Evolutionary conservation across 257 asterid genomes (phyloP), one percentile per base, ranked within the genome.

Genomic region (Rauvolfia tetraphylla): DNA sequence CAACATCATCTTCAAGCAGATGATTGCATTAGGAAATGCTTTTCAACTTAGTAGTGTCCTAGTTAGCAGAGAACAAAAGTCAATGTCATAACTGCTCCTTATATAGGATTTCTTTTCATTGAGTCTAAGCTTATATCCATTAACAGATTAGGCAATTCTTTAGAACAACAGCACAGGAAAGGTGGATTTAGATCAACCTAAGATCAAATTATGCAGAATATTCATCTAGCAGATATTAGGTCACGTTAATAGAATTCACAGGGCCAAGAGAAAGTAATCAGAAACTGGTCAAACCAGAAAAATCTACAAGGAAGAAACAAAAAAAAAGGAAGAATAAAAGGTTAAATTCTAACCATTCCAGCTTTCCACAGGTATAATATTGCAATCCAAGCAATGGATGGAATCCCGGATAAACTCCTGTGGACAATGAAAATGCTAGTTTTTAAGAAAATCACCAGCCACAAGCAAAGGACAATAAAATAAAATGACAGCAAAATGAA

Each of bases 311-410:
- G 27, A 3, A 22, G 13, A 56, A 72, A 46, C 2, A 63, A 62
- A 46, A 65, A 46, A 51, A 48, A 57, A 75, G n/a, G 41, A 68
- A 22, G 48, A 63, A 14, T 1, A 48, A 66, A 38, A 72, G n/a
- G 71, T 39, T 39, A 46, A 20, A 65, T 54, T 80, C 88, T 80
- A 76, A 95, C 99, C 99, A 95, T 89, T 95, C 98, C 27, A 95
- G 93, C 84, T 91, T 95, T 68, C 99, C 99, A 57, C 96, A 89
- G 61, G 84, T 90, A 80, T 91, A 89, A 76, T 89, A 84, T 62
- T 95, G 98, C 86, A 93, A 89, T 67, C 99, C 99, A 38, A 90
- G 87, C 88, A 93, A 83, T 36, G 99, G 98, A 83, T 93, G 94
- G 73, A 75, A 82, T 27, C 84, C 84, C 79, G 91, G 96, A 81